These are phyloP conservation scores for Zymoseptoria crescenta DNA, from an alignment of 2,329 filamentous ascomycete genomes.

Conservation along the genomic window DNA sequence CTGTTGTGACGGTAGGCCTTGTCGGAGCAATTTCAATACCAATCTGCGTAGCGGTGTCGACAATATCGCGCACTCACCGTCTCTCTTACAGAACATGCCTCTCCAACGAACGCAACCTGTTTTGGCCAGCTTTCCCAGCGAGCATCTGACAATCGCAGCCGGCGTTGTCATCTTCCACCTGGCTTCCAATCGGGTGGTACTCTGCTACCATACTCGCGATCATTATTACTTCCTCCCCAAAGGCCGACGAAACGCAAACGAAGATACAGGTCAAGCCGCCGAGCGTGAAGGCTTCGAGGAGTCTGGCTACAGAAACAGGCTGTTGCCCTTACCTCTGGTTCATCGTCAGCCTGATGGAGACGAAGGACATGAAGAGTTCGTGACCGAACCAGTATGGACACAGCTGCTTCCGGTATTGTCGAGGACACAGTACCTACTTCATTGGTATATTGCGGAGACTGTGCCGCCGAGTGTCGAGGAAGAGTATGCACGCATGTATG, in stretches of 20 bases:
- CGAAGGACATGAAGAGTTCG: constrained; percentile 23
- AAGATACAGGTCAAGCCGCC: constrained; percentile 36
- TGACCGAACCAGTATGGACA: constrained; percentile 40
- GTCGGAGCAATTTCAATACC: background rate
- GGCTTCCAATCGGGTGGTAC: constrained; percentile 37
- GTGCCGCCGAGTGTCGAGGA: constrained; percentile 30
- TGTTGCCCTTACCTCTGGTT: constrained; percentile 38
- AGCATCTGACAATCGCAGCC: constrained; percentile 28
- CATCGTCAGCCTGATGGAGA: constrained; percentile 39
- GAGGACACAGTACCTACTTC: constrained; percentile 36
- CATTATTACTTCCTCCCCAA: constrained; percentile 44
- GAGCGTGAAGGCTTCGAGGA: constrained; percentile 46
- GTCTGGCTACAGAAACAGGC: constrained; percentile 43
- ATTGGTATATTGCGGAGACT: constrained; percentile 43
- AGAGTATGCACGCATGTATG: background rate
- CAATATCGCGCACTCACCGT: background rate
- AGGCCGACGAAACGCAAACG: constrained; percentile 40
- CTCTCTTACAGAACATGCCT: constrained; percentile 1
- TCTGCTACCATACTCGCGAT: constrained; percentile 38
- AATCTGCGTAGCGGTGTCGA: background rate
- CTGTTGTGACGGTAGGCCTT: background rate
- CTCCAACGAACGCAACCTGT: constrained; percentile 16
- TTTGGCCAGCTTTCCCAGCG: constrained; percentile 19
- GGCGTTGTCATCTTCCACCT: constrained; percentile 47
- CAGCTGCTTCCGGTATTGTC: constrained; percentile 35